Evolutionary conservation across 495 filamentous ascomycete species (phyloP).

Genomic region (Penicilliopsis zonata): DNA sequence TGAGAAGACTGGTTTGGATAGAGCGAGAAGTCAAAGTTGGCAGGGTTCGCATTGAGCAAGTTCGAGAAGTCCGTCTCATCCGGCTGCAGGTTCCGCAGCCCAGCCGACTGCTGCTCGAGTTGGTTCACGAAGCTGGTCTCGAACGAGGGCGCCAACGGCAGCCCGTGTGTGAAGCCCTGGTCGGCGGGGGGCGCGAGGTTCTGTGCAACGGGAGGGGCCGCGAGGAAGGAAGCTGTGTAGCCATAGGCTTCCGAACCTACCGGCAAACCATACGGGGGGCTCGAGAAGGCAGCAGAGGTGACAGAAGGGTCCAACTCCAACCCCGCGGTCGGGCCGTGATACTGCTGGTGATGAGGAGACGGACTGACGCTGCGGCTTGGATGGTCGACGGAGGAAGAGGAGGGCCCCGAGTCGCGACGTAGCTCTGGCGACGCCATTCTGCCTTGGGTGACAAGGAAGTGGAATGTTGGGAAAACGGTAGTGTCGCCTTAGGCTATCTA

Average conservation of each 20-base stretch:
- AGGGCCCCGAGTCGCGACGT: conserved; percentile 15
- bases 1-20: conserved; percentile 25
- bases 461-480: conserved; percentile 2
- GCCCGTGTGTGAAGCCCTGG: conserved; percentile 20
- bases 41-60: conserved; percentile 22
- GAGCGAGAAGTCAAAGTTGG: conserved; percentile 28
- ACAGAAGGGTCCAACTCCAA: conserved; percentile 28
- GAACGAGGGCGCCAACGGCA: conserved; percentile 28
- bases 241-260: conserved; percentile 18
- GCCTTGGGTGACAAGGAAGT: too few species aligned
- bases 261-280: conserved; percentile 11
- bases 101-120: conserved; percentile 19
- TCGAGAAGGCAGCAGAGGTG: conserved; percentile 14
- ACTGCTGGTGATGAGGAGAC: conserved; percentile 24
- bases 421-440: conserved; percentile 29
- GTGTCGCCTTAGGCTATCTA: neutral
- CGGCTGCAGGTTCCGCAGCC: conserved; percentile 11
- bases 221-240: conserved; percentile 19
- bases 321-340: conserved; percentile 23
- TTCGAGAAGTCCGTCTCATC: conserved; percentile 31
- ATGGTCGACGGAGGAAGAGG: conserved; percentile 12
- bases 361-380: conserved; percentile 33
- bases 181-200: conserved; percentile 15
- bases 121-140: conserved; percentile 23
- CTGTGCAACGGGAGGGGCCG: conserved; percentile 13